Evolutionary conservation across 768 basidiomycete species (phyloP), one percentile per base, ranked within the genome.

Genomic region (Naganishia friedmannii): DNA sequence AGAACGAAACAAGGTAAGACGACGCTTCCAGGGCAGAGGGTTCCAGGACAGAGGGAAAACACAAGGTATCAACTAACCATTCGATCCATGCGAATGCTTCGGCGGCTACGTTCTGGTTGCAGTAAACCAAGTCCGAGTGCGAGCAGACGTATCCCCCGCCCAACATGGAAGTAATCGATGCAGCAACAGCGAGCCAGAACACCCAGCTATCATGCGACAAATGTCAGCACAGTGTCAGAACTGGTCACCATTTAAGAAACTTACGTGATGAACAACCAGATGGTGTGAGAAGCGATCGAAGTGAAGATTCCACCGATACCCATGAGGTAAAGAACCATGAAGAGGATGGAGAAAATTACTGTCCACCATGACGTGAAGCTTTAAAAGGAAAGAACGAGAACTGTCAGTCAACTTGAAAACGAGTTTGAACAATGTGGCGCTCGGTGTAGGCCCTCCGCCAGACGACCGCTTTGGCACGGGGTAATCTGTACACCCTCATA

Each of bases 41-140:
- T 37, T 37, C 6, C 4, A 5, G 34, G 6, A 12, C 34, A 37
- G 12, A 37, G 4, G 46, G 10, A 9, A 34, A 53, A 23, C 26
- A 29, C 0, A 31, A 23, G 13, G 21, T 3, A 5, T 13, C 1
- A 8, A 42, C 67, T 54, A 37, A 71, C 73, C 71, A 77, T 63
- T 76, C 73, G 71, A 81, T 79, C 80, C 80, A 81, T 21, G 74
- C 80, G 56, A 81, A 81, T 3, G 78, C 81, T 69, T 79, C 77
- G 39, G 80, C 76, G 15, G 81, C 80, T 65, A 79, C 76, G 71
- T 79, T 76, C 74, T 82, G 81, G 46, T 70, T 70, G 74, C 81
- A 82, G 77, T 81, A 76, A 29, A 69, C 67, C 29, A 79, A 28
- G 65, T 34, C n/a, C 1, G 57, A 56, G 19, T 63, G 46, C 29